Percentiles rank a stretch among this genome's conserved stretches.
phyloP scores from a whole-genome alignment of 805 yeast genomes.

The Saturnispora bothae region DNA sequence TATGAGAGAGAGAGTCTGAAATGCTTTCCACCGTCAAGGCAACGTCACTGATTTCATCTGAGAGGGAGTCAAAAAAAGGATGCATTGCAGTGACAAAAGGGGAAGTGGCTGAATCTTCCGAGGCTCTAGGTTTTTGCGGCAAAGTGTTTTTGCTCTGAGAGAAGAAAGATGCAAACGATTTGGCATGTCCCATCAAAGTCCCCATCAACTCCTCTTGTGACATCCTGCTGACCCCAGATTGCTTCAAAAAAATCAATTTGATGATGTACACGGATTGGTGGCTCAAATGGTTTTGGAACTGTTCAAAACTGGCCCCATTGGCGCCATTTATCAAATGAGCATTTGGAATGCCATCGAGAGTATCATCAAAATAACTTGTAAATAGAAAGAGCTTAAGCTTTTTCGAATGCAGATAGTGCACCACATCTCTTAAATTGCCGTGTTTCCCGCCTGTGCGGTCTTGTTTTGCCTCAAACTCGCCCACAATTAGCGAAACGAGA shows the following conservation, averaged over 20 bases:
- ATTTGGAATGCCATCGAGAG: neutral
- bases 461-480: no score
- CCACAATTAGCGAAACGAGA: neutral
- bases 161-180: neutral
- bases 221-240: constrained; percentile 4
- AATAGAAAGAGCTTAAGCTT: constrained; percentile 9
- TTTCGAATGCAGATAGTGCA: constrained; percentile 10
- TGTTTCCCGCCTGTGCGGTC: neutral
- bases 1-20: neutral
- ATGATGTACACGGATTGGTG: constrained; percentile 3
- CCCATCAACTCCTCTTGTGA: neutral
- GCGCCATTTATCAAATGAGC: neutral
- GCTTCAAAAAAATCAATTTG: constrained; percentile 7
- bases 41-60: neutral
- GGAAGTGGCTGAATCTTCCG: no score
- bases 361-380: constrained; percentile 3
- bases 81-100: neutral
- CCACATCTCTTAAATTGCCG: neutral
- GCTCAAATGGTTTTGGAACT: neutral
- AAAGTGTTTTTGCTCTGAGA: no score
- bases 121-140: neutral
- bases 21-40: neutral
- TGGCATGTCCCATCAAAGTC: constrained; percentile 2
- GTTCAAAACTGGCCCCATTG: neutral
- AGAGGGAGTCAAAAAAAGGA: constrained; percentile 1